Percentiles rank a stretch among this genome's conserved stretches.
Conservation (phyloP, 495 filamentous ascomycete genomes). For the Penicillium diatomitis region DNA sequence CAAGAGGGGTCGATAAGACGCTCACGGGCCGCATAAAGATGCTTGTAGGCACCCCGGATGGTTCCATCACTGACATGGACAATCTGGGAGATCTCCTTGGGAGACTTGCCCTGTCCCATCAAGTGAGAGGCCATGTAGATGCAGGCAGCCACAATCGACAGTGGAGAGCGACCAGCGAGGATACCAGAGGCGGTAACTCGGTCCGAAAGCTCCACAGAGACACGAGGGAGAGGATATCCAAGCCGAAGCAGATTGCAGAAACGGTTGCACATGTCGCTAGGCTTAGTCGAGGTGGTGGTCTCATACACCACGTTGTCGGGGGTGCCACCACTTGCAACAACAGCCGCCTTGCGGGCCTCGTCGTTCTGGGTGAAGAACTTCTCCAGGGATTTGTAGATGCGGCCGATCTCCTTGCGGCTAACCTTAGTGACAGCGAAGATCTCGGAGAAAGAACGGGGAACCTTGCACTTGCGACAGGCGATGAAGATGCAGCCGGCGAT, state of each 20-base stretch:
- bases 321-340: constrained; percentile 38
- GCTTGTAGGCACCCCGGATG: constrained; percentile 89
- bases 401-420: constrained; percentile 91
- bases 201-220: constrained; percentile 65
- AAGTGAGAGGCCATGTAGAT: constrained; percentile 91
- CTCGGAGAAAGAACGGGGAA: constrained; percentile 85
- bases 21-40: constrained; percentile 65
- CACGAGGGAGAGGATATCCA: constrained; percentile 54
- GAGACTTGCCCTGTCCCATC: constrained; percentile 63
- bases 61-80: constrained; percentile 91
- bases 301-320: constrained; percentile 49
- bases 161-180: constrained; percentile 84
- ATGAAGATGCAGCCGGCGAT: constrained; percentile 97
- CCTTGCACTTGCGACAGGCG: constrained; percentile 80
- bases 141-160: constrained; percentile 88
- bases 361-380: constrained; percentile 65
- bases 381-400: constrained; percentile 88
- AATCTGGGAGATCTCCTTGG: constrained; percentile 74
- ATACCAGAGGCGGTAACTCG: constrained; percentile 62
- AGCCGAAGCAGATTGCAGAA: constrained; percentile 78
- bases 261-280: constrained; percentile 76
- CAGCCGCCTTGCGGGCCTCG: constrained; percentile 41
- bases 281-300: constrained; percentile 68
- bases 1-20: constrained; percentile 66
- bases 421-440: constrained; percentile 89